These are phyloP conservation scores for Aristolochia californica DNA, from an alignment of 164 flowering plant genomes.

Conservation along the genomic window DNA sequence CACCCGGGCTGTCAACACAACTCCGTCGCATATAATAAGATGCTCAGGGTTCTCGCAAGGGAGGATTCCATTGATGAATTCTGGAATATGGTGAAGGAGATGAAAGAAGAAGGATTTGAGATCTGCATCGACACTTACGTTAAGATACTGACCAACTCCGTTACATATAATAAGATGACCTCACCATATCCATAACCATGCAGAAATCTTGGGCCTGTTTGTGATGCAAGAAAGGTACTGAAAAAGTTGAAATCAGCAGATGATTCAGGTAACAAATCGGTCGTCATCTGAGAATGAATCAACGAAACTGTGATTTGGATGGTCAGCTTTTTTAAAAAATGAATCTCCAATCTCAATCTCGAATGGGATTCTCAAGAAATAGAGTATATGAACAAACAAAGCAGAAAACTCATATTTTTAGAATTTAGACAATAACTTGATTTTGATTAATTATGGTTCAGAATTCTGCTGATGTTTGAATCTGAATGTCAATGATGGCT, in stretches of 20 bases:
- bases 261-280: too few relatives aligned
- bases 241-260: background rate
- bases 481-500: too few relatives aligned
- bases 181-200: slow-evolving; percentile 58
- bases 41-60: slow-evolving; percentile 51
- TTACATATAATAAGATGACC: slow-evolving; percentile 84
- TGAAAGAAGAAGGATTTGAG: slow-evolving; percentile 57
- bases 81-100: slow-evolving; percentile 57
- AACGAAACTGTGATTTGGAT: too few relatives aligned
- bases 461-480: too few relatives aligned
- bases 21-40: slow-evolving; percentile 59
- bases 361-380: too few relatives aligned
- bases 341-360: too few relatives aligned
- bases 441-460: too few relatives aligned
- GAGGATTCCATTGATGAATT: slow-evolving; percentile 53
- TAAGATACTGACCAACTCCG: slow-evolving; percentile 64
- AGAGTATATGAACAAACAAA: too few relatives aligned
- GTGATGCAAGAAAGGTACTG: slow-evolving; percentile 20
- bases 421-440: too few relatives aligned
- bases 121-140: slow-evolving; percentile 72
- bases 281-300: too few relatives aligned
- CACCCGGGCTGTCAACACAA: slow-evolving; percentile 38
- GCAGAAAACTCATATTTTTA: too few relatives aligned
- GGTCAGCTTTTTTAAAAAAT: too few relatives aligned
- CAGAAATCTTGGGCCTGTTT: slow-evolving; percentile 43